A percentile compares a stretch with the other conserved stretches of the same genome.
Evolutionary conservation across 73 alveolate species (phyloP).

Genomic region (Tetrahymena malaccensis): DNA sequence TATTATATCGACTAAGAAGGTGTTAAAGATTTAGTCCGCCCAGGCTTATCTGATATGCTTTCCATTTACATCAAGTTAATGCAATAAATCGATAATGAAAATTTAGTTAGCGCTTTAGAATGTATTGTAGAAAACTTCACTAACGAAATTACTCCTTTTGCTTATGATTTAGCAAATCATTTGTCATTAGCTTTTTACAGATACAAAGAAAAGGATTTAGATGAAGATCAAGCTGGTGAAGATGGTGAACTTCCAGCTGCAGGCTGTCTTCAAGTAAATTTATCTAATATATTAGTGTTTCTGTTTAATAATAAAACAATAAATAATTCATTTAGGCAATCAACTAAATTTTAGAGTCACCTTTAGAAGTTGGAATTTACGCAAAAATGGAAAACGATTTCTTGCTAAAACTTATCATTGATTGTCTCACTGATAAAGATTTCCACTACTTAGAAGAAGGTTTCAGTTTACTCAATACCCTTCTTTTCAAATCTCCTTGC

Average conservation of each 20-base stretch:
- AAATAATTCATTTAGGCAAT: slow-evolving; percentile 21
- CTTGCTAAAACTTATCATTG: slow-evolving; percentile 50
- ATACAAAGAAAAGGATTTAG: slow-evolving; percentile 53
- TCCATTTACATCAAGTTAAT: slow-evolving; percentile 60
- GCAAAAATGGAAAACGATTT: slow-evolving; percentile 17
- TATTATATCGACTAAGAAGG: slow-evolving; percentile 45
- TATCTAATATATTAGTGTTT: not conserved
- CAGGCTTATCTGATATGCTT: slow-evolving; percentile 53
- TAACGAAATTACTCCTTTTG: slow-evolving; percentile 75
- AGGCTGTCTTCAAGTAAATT: slow-evolving; percentile 57
- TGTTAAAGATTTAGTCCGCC: slow-evolving; percentile 50
- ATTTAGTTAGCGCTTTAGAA: slow-evolving; percentile 71
- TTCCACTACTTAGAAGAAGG: slow-evolving; percentile 66
- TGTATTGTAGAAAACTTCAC: slow-evolving; percentile 63
- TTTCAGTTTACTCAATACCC: slow-evolving; percentile 11
- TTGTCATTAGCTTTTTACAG: slow-evolving; percentile 45
- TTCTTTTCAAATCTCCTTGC: slow-evolving; percentile 16
- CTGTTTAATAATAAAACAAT: not conserved
- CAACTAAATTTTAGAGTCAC: slow-evolving; percentile 59
- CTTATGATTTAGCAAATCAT: slow-evolving; percentile 57
- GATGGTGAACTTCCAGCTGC: slow-evolving; percentile 61
- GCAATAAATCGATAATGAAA: slow-evolving; percentile 74
- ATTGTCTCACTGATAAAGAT: slow-evolving; percentile 54
- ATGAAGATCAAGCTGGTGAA: slow-evolving; percentile 56
- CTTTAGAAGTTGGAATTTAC: slow-evolving; percentile 7